These are phyloP conservation scores for Claviceps arundinis DNA, from an alignment of 2,329 filamentous ascomycete species.

Conservation along the genomic window DNA sequence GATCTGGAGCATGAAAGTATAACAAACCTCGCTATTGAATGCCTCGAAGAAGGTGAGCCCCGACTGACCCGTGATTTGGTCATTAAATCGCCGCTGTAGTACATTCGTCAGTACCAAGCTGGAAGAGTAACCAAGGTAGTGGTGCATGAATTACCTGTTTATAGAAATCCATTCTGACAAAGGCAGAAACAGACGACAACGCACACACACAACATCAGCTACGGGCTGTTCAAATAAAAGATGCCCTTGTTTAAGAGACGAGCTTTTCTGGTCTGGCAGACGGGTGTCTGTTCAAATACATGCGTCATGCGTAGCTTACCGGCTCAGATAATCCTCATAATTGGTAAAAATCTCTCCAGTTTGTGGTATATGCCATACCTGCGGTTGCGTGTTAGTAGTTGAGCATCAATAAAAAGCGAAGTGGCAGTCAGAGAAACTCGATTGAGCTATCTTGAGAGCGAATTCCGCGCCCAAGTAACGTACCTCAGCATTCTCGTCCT, in stretches of 20 bases:
- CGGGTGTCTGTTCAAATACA: neutral
- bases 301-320: slow-evolving; percentile 38
- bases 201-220: slow-evolving; percentile 7
- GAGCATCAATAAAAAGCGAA: neutral
- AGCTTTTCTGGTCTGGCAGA: neutral
- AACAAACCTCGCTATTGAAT: slow-evolving; percentile 69
- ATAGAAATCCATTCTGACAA: slow-evolving; percentile 73
- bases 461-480: slow-evolving; percentile 11
- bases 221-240: neutral
- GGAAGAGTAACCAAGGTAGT: neutral
- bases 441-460: slow-evolving; percentile 1
- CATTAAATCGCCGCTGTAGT: slow-evolving; percentile 70
- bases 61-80: slow-evolving; percentile 89
- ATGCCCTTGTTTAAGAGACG: neutral
- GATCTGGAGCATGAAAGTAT: neutral
- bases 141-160: slow-evolving; percentile 49
- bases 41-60: slow-evolving; percentile 87
- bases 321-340: slow-evolving; percentile 76
- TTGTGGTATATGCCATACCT: slow-evolving; percentile 87
- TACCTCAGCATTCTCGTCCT: slow-evolving; percentile 78
- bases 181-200: neutral
- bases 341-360: slow-evolving; percentile 82
- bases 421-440: neutral
- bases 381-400: slow-evolving; percentile 6
- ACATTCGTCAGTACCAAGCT: slow-evolving; percentile 1